Percentiles rank a stretch among this genome's conserved stretches.
phyloP scores from a whole-genome alignment of 345 rosid species.

The Eucalyptus dawsonii region DNA sequence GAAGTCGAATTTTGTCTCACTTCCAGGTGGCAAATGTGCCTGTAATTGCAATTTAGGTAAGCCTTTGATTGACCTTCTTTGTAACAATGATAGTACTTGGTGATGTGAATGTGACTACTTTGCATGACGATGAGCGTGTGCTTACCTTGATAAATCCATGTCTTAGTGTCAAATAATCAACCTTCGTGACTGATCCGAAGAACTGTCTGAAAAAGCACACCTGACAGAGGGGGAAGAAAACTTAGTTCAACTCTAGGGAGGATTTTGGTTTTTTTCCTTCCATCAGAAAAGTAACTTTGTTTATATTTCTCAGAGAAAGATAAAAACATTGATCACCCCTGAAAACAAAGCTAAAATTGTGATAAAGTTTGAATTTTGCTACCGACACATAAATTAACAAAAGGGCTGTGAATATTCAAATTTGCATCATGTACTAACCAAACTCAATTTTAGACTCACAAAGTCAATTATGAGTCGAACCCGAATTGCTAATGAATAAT shows the following conservation, averaged over 20 bases:
- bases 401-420: background rate
- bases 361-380: background rate
- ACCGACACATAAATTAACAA: background rate
- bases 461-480: background rate
- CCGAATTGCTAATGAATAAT: background rate
- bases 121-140: background rate
- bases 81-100: background rate
- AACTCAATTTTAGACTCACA: background rate
- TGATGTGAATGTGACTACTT: background rate
- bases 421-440: background rate
- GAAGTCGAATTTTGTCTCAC: conserved; percentile 63
- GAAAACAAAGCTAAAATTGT: background rate
- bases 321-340: background rate
- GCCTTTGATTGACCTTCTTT: background rate
- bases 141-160: conserved; percentile 86
- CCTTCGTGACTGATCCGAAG: conserved; percentile 74
- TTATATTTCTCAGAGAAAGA: background rate
- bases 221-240: conserved; percentile 14
- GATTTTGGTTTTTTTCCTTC: background rate
- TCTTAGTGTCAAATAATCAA: conserved; percentile 82
- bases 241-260: background rate
- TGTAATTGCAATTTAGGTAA: conserved; percentile 5
- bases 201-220: conserved; percentile 96
- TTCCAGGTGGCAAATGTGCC: conserved; percentile 83
- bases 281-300: background rate